phyloP scores from a whole-genome alignment of 2,329 filamentous ascomycete species.

The Epichloe typhina region DNA sequence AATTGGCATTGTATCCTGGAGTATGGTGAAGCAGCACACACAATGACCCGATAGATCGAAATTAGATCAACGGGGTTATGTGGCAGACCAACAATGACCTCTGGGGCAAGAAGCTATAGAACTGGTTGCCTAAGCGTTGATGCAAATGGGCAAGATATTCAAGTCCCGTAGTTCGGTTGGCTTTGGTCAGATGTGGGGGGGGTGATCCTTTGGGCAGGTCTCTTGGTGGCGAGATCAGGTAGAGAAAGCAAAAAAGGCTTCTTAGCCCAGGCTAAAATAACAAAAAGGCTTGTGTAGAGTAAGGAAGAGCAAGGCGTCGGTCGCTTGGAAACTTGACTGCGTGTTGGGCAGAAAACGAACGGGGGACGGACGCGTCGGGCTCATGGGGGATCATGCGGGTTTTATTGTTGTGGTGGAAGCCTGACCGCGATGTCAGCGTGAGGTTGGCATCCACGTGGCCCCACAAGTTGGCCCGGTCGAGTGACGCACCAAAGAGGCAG shows the following conservation, averaged over 20 bases:
- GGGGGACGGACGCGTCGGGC: slow-evolving; percentile 21
- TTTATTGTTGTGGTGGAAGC: slow-evolving; percentile 29
- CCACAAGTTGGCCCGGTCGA: slow-evolving; percentile 12
- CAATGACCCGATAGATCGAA: slow-evolving; percentile 3
- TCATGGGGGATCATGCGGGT: slow-evolving; percentile 34
- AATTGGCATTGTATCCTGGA: slow-evolving; percentile 28
- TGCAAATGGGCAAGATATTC: slow-evolving; percentile 16
- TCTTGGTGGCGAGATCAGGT: slow-evolving; percentile 9
- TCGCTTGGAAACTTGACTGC: slow-evolving; percentile 11
- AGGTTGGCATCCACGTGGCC: slow-evolving; percentile 7
- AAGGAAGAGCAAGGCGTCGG: slow-evolving; percentile 6
- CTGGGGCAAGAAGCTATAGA: slow-evolving; percentile 10
- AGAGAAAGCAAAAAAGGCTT: slow-evolving; percentile 8
- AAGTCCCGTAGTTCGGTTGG: slow-evolving; percentile 11
- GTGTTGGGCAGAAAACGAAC: slow-evolving; percentile 25
- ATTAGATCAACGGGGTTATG: slow-evolving; percentile 3
- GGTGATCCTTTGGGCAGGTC: slow-evolving; percentile 8
- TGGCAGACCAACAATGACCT: slow-evolving; percentile 1
- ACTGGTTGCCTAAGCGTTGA: slow-evolving; percentile 4
- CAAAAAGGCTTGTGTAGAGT: slow-evolving; percentile 6
- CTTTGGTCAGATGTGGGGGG: slow-evolving; percentile 1
- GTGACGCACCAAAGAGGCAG: slow-evolving; percentile 7
- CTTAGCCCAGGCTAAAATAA: slow-evolving; percentile 9
- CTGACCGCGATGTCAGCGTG: slow-evolving; percentile 13
- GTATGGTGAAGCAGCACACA: slow-evolving; percentile 2